Conservation (phyloP, 2,329 filamentous ascomycete genomes). For the Microdochium trichocladiopsis region DNA sequence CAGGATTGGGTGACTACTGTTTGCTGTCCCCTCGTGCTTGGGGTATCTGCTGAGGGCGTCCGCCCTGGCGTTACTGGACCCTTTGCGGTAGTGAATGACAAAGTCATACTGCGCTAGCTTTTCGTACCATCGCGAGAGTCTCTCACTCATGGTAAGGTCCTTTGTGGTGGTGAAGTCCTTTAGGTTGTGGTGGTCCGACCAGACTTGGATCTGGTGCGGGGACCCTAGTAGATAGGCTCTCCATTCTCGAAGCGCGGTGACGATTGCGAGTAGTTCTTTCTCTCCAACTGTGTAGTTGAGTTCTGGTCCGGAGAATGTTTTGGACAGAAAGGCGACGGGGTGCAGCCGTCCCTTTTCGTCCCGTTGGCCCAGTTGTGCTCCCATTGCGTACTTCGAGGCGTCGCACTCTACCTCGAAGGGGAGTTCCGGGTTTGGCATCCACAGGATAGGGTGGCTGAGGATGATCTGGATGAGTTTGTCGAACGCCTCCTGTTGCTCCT, state of each 20-base stretch:
- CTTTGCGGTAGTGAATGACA: no score
- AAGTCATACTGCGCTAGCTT: no score
- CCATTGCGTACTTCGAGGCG: constrained; percentile 9
- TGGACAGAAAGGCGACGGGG: constrained; percentile 9
- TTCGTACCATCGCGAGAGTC: no score
- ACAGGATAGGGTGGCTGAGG: neutral
- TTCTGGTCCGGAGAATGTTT: constrained; percentile 6
- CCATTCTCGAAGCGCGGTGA: constrained; percentile 16
- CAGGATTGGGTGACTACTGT: no score
- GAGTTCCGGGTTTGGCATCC: neutral
- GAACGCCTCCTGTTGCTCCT: neutral
- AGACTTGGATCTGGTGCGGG: constrained; percentile 4
- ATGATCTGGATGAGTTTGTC: neutral
- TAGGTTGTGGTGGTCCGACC: constrained; percentile 14
- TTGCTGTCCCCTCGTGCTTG: no score
- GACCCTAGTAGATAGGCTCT: constrained; percentile 9
- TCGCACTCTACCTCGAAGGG: constrained; percentile 13
- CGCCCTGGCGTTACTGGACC: no score
- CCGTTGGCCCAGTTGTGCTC: constrained; percentile 1
- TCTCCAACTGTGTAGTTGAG: constrained; percentile 25
- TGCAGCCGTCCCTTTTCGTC: constrained; percentile 1
- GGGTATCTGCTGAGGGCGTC: no score
- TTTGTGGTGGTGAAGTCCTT: constrained; percentile 15
- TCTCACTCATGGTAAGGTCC: no score
- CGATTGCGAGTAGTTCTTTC: constrained; percentile 25